Base-by-base conservation (phyloP, 2,329 filamentous ascomycete genomes). In the Pezicula rhizophila region DNA sequence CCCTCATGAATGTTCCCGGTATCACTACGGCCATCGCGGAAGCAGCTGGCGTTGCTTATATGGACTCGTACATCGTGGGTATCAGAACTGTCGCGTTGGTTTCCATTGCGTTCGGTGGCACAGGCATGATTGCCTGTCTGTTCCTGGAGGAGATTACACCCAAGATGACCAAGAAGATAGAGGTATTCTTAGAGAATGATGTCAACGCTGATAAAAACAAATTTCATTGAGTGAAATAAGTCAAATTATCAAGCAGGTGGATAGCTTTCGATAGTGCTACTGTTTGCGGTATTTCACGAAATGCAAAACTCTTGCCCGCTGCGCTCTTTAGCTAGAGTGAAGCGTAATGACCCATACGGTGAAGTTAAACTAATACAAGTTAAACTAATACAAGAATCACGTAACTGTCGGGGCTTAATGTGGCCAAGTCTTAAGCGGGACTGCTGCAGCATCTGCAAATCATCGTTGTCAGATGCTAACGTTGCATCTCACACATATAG, bases 141-240 rank as follows among this genome's bases (percentile, higher is more conserved):
- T 63, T 52, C 41, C 65, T 63, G 52, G 56, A 66, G 46, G 62
- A 66, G 43, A 64, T 66, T 45, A 62, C 54, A 23, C 53, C 57
- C 41, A 66, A 66, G 60, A 67, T 67, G 64, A 65, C 62, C 52
- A 58, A 65, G 54, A 66, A 66, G 60, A 66, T 66, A 12, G 63
- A 68, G 48, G 57, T 66, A 17, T 62, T 64, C 47, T 67, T 68
- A 64, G 64, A 66, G 56, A 44, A 44, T 20, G 42, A 44, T 44
- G 42, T 26, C 11, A 44, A 44, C 42, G 42, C 42, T n/a, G 42
- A 44, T 14, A 44, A 44, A 20, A 44, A 44, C 42, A 44, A 33
- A 20, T 44, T 44, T 20, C 11, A 44, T 33, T 44, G 42, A 44
- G 42, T 8, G 8, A 8, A 8, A 8, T 8, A 34, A 8, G 31